Conservation (phyloP, 371 early-diverging fungal species). For the Mucor racemosus region DNA sequence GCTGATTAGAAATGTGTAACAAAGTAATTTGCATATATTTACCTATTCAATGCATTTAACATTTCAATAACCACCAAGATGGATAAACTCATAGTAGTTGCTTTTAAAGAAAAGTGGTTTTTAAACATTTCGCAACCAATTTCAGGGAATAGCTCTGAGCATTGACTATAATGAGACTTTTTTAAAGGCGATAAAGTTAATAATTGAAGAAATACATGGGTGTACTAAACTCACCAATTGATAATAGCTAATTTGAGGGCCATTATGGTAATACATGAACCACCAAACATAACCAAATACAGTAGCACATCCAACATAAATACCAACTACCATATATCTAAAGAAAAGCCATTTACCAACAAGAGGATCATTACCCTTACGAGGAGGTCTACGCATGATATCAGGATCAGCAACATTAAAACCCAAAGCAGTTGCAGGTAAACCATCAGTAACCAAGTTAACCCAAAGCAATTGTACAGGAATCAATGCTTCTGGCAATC, state of each 20-base stretch:
- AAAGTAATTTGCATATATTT: conserved; percentile 55
- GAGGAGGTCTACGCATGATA: conserved; percentile 93
- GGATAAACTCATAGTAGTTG: conserved; percentile 95
- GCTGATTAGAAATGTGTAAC: conserved; percentile 61
- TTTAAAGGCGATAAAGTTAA: conserved; percentile 26
- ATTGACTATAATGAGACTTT: conserved; percentile 85
- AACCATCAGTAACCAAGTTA: conserved; percentile 96
- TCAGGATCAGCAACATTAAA: conserved; percentile 97
- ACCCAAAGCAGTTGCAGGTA: conserved; percentile 97
- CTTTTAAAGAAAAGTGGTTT: conserved; percentile 78
- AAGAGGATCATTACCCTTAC: conserved; percentile 84
- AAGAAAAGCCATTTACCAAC: conserved; percentile 94
- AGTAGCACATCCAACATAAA: conserved; percentile 93
- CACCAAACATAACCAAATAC: conserved; percentile 98
- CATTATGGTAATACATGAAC: conserved; percentile 87
- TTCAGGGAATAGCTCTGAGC: conserved; percentile 82
- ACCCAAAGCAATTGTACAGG: conserved; percentile 98
- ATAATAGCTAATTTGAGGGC: conserved; percentile 87
- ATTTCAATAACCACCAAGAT: conserved; percentile 97
- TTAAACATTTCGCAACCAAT: conserved; percentile 92
- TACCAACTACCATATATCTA: conserved; percentile 91
- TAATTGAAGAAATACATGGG: not conserved
- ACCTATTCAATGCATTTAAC: conserved; percentile 93
- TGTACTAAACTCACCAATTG: conserved; percentile 58
- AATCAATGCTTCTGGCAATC: conserved; percentile 96